Percentiles rank a stretch among this genome's conserved stretches.
These are phyloP conservation scores for Cryptococcus sp. DNA, from an alignment of 1,284 basidiomycete species.

Conservation along the genomic window DNA sequence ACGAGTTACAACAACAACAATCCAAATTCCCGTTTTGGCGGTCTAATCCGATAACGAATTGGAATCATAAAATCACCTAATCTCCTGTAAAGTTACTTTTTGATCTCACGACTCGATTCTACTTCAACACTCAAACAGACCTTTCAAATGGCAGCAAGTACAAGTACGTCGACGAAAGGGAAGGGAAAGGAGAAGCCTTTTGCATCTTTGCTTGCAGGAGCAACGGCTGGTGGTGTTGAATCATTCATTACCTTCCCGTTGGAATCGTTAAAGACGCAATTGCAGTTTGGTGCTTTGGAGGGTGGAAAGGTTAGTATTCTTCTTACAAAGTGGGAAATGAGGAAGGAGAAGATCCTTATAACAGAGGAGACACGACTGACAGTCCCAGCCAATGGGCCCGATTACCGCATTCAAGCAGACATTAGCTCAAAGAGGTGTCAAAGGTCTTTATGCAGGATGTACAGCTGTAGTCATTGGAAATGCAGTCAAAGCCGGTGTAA, in stretches of 20 bases:
- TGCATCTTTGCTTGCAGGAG: constrained; percentile 73
- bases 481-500: constrained; percentile 83
- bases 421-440: constrained; percentile 64
- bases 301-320: constrained; percentile 33
- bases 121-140: neutral
- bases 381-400: constrained; percentile 58
- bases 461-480: constrained; percentile 85
- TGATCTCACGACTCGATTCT: neutral
- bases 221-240: constrained; percentile 91
- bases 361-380: neutral
- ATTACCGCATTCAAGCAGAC: constrained; percentile 67
- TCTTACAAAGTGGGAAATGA: too few species aligned
- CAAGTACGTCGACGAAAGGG: constrained; percentile 8
- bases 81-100: too few species aligned
- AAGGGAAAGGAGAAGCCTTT: constrained; percentile 60
- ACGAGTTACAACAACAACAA: neutral
- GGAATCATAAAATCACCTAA: neutral
- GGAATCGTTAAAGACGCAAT: constrained; percentile 75
- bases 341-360: too few species aligned
- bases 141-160: neutral
- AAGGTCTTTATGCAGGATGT: constrained; percentile 80
- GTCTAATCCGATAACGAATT: neutral
- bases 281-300: constrained; percentile 48
- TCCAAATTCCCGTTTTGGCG: neutral
- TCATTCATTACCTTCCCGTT: constrained; percentile 65